Evolutionary conservation across 2,329 filamentous ascomycete genomes (phyloP).

Genomic region (Ascochyta pisi): DNA sequence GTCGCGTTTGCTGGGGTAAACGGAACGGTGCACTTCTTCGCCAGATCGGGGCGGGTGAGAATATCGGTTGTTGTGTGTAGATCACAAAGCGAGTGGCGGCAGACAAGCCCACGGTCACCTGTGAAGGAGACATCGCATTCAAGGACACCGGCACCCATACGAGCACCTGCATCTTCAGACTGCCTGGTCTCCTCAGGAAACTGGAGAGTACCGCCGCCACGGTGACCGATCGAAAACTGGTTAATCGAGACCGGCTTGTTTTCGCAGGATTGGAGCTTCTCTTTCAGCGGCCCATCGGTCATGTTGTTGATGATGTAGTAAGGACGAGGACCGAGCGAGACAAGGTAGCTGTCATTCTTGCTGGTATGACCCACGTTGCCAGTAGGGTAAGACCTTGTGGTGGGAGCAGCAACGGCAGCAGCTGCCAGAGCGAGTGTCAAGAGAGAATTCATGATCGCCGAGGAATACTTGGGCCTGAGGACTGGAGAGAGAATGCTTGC

Average conservation of each 20-base stretch:
- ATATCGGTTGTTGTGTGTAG: slow-evolving; percentile 74
- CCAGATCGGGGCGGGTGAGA: slow-evolving; percentile 65
- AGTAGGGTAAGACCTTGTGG: slow-evolving; percentile 10
- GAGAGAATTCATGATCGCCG: slow-evolving; percentile 7
- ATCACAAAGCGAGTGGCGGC: slow-evolving; percentile 72
- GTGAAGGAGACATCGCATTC: slow-evolving; percentile 75
- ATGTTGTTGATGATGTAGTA: slow-evolving; percentile 70
- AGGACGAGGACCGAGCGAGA: slow-evolving; percentile 69
- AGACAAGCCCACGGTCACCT: slow-evolving; percentile 69
- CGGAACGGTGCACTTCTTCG: slow-evolving; percentile 67
- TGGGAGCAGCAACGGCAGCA: slow-evolving; percentile 19
- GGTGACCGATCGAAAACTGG: slow-evolving; percentile 67
- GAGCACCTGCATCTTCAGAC: slow-evolving; percentile 66
- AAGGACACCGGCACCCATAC: slow-evolving; percentile 71
- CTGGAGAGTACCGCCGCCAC: slow-evolving; percentile 64
- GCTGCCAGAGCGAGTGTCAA: slow-evolving; percentile 18
- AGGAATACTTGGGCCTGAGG: neutral
- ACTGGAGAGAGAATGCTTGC: neutral
- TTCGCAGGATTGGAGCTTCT: slow-evolving; percentile 64
- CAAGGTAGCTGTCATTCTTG: slow-evolving; percentile 33
- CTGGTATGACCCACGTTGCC: slow-evolving; percentile 10
- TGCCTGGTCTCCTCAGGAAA: slow-evolving; percentile 70
- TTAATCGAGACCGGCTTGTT: slow-evolving; percentile 61
- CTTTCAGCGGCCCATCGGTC: slow-evolving; percentile 66
- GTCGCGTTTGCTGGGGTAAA: slow-evolving; percentile 61